phyloP scores from a whole-genome alignment of 192 early-diverging fungal species.

The Blastocladiella britannica region DNA sequence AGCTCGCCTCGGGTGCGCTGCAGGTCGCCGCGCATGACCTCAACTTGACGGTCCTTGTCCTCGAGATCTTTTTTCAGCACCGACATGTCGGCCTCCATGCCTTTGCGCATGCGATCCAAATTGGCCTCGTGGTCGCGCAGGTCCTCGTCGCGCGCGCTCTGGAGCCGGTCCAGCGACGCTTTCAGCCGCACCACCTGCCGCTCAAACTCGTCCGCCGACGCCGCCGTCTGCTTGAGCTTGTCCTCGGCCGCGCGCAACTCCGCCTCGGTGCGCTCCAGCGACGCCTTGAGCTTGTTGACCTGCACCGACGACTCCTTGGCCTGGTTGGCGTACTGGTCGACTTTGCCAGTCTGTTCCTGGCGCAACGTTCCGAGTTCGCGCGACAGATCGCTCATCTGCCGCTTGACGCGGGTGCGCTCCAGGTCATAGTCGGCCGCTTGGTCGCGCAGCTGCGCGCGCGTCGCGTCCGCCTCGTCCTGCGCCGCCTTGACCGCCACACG shows the following conservation, averaged over 20 bases:
- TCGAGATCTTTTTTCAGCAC: slow-evolving; percentile 6
- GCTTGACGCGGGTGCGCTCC: neutral
- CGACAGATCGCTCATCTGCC: slow-evolving; percentile 4
- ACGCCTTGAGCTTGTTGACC: slow-evolving; percentile 4
- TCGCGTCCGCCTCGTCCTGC: neutral
- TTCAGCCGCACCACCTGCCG: slow-evolving; percentile 2
- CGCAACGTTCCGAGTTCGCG: neutral
- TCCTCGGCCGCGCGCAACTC: neutral
- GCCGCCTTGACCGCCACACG: neutral
- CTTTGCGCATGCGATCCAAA: slow-evolving; percentile 2
- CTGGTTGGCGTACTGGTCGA: neutral
- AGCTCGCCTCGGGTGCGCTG: slow-evolving; percentile 14
- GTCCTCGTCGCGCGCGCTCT: slow-evolving; percentile 4
- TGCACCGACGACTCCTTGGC: slow-evolving; percentile 5
- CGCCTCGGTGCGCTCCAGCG: neutral
- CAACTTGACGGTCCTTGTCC: slow-evolving; percentile 6
- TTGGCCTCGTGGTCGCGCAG: slow-evolving; percentile 4
- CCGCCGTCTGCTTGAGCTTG: neutral
- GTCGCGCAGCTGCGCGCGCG: neutral
- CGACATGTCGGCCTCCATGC: neutral
- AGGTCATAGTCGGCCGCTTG: neutral
- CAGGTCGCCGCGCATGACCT: slow-evolving; percentile 10
- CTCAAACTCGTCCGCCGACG: slow-evolving; percentile 4
- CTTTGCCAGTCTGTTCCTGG: neutral
- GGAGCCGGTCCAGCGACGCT: neutral